These are phyloP conservation scores for Cordyceps tenuipes DNA, from an alignment of 2,329 filamentous ascomycete genomes.

Conservation along the genomic window DNA sequence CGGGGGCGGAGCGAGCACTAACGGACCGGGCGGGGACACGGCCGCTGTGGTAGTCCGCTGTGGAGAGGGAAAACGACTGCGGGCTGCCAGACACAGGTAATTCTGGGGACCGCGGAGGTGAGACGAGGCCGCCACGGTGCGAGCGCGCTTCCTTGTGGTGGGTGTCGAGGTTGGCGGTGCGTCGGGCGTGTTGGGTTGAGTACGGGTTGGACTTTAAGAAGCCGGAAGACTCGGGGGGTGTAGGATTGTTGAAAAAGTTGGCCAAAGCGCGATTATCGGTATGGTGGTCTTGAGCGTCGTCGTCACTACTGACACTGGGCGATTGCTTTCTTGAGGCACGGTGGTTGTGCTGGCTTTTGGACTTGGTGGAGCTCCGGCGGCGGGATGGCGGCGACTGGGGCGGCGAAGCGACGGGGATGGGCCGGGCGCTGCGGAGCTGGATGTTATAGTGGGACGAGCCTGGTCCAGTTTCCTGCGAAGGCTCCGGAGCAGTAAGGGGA, in stretches of 20 bases:
- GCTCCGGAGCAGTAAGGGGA: conserved; percentile 59
- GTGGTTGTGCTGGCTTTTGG: background rate
- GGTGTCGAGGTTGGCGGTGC: conserved; percentile 13
- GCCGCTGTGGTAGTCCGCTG: conserved; percentile 15
- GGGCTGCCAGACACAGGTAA: conserved; percentile 15
- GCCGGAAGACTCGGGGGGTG: conserved; percentile 46
- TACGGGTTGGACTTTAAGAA: conserved; percentile 40
- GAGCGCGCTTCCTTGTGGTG: conserved; percentile 11
- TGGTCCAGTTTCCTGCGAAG: conserved; percentile 58
- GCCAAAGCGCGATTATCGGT: background rate
- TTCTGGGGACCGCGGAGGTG: conserved; percentile 10
- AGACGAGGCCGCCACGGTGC: conserved; percentile 15
- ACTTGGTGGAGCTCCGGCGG: background rate
- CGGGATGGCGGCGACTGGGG: background rate
- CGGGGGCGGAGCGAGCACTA: conserved; percentile 10
- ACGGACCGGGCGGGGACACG: conserved; percentile 23
- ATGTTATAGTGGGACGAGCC: conserved; percentile 45
- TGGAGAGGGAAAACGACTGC: conserved; percentile 10
- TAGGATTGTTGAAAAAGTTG: conserved; percentile 26
- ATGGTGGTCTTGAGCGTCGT: background rate
- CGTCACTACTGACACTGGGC: conserved; percentile 1
- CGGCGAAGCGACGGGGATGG: background rate
- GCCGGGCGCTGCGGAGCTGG: conserved; percentile 16
- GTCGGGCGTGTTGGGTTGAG: conserved; percentile 16
- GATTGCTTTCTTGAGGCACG: background rate